phyloP scores from a whole-genome alignment of 2,329 filamentous ascomycete species.

The Paraphoma chrysanthemicola region DNA sequence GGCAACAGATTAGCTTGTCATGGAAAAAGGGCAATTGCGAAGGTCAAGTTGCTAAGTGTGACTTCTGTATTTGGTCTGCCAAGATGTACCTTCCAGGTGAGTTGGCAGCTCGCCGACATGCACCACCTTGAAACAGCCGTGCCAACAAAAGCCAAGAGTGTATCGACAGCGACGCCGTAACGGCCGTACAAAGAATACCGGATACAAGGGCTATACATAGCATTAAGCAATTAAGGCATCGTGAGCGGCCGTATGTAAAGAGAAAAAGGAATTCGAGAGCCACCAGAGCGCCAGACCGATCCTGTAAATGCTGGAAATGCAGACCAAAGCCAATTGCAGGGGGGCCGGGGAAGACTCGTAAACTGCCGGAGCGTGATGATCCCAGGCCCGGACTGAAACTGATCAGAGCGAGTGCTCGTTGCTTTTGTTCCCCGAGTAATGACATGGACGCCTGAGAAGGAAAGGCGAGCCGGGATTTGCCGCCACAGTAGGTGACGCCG shows the following conservation, averaged over 20 bases:
- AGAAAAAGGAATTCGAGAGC: not conserved
- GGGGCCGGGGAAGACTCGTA: not conserved
- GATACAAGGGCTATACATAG: conserved; percentile 23
- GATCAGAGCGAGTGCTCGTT: conserved; percentile 31
- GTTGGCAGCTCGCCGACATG: conserved; percentile 2
- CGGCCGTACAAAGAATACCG: conserved; percentile 22
- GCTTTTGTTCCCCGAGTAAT: conserved; percentile 41
- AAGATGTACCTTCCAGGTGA: conserved; percentile 26
- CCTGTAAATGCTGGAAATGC: conserved; percentile 12
- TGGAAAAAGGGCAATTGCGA: conserved; percentile 18
- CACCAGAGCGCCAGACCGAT: not conserved
- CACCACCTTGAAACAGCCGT: conserved; percentile 20
- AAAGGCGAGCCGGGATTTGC: conserved; percentile 30
- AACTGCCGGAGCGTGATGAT: conserved; percentile 17
- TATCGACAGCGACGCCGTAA: not conserved
- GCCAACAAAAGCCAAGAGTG: conserved; percentile 17
- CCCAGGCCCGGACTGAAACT: conserved; percentile 40
- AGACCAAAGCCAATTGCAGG: conserved; percentile 5
- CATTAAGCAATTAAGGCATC: conserved; percentile 28
- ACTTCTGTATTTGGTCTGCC: conserved; percentile 35
- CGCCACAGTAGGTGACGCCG: conserved; percentile 27
- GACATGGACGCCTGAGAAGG: conserved; percentile 23
- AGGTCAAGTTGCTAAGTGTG: conserved; percentile 13
- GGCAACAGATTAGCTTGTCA: not conserved
- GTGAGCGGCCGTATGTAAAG: conserved; percentile 5